These are phyloP conservation scores for Castanea sativa DNA, from an alignment of 306 rosid species.

Conservation along the genomic window DNA sequence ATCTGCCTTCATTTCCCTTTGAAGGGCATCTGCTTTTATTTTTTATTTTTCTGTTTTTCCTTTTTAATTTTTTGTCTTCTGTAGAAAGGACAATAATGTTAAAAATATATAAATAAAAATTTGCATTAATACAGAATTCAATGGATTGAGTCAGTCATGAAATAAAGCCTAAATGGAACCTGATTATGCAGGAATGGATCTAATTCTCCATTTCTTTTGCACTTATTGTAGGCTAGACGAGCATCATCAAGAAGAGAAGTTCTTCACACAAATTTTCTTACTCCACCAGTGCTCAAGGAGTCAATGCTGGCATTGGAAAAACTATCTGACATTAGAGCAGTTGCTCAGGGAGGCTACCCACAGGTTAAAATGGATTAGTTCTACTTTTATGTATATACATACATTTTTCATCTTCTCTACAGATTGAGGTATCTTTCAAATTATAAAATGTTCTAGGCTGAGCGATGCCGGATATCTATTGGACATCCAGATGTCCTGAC, in stretches of 20 bases:
- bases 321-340: constrained; percentile 70
- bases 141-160: neutral
- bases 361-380: constrained; percentile 52
- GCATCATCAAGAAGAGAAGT: constrained; percentile 74
- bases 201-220: constrained; percentile 3
- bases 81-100: neutral
- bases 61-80: neutral
- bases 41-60: neutral
- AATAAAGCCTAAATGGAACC: neutral
- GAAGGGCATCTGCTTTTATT: neutral
- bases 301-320: constrained; percentile 71
- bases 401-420: constrained; percentile 12
- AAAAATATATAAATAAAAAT: neutral
- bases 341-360: constrained; percentile 92
- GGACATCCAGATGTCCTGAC: constrained; percentile 76
- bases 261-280: constrained; percentile 80
- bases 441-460: constrained; percentile 58
- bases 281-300: constrained; percentile 86
- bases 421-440: constrained; percentile 11
- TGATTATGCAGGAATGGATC: neutral
- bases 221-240: constrained; percentile 61
- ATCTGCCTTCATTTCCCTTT: constrained; percentile 14
- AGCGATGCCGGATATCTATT: constrained; percentile 85
- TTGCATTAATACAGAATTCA: too few relatives aligned
- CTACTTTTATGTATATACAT: neutral